A percentile compares a stretch with the other conserved stretches of the same genome.
phyloP scores from a whole-genome alignment of 768 basidiomycete genomes.

The Collybia sp. region DNA sequence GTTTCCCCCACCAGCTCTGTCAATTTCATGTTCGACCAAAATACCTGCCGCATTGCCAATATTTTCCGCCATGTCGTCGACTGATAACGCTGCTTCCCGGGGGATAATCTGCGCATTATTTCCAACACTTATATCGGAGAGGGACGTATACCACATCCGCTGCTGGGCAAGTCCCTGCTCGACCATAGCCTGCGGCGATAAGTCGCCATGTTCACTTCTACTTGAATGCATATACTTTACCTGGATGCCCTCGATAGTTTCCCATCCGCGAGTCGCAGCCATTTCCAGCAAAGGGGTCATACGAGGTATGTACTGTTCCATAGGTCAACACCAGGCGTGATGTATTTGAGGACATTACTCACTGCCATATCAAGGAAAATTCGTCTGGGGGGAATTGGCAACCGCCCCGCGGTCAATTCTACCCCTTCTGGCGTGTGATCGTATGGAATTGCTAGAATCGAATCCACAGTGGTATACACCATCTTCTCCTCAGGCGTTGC shows the following conservation, averaged over 20 bases:
- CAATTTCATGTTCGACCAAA: constrained; percentile 8
- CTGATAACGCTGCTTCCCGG: constrained; percentile 6
- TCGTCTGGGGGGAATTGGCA: constrained; percentile 22
- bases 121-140: constrained; percentile 7
- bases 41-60: constrained; percentile 9
- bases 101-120: constrained; percentile 11
- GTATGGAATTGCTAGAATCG: constrained; percentile 26
- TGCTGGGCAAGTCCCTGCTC: constrained; percentile 35
- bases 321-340: background rate
- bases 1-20: constrained; percentile 2
- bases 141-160: constrained; percentile 26
- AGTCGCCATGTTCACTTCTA: background rate
- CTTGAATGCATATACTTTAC: constrained; percentile 1
- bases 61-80: constrained; percentile 10
- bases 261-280: constrained; percentile 28
- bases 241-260: constrained; percentile 25
- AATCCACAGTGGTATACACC: constrained; percentile 26
- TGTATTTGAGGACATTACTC: background rate
- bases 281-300: constrained; percentile 26
- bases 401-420: constrained; percentile 2
- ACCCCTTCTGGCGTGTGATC: constrained; percentile 4
- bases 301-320: constrained; percentile 23
- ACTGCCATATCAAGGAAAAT: constrained; percentile 32
- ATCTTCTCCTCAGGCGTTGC: constrained; percentile 22
- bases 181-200: constrained; percentile 22